These are phyloP conservation scores for Saccharomycopsis fodiens DNA, from an alignment of 805 yeast species.

Conservation along the genomic window DNA sequence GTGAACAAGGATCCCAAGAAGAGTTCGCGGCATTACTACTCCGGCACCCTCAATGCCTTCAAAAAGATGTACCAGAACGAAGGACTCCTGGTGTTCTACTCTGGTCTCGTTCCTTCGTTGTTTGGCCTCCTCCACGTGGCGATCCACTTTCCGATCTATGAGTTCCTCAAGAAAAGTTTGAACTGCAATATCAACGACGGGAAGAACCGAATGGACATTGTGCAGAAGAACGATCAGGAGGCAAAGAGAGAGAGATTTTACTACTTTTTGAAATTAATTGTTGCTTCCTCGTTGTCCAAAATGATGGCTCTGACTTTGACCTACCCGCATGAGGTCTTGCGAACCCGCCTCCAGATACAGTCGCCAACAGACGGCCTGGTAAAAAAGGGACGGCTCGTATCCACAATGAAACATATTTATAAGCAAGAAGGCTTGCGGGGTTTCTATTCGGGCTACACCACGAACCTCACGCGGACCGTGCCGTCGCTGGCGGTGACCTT, in stretches of 20 bases:
- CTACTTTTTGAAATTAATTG: conserved; percentile 37
- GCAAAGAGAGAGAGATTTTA: conserved; percentile 22
- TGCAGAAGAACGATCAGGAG: conserved; percentile 18
- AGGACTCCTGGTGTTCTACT: conserved; percentile 74
- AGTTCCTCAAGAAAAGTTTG: conserved; percentile 57
- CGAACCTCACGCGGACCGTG: conserved; percentile 82
- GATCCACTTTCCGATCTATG: conserved; percentile 92
- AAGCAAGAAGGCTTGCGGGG: conserved; percentile 69
- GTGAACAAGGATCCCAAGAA: conserved; percentile 27
- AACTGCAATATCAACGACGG: conserved; percentile 25
- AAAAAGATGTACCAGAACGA: conserved; percentile 68
- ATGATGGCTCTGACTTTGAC: conserved; percentile 85
- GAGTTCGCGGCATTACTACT: conserved; percentile 38
- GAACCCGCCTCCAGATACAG: conserved; percentile 80
- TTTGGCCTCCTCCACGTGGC: conserved; percentile 92
- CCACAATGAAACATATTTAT: conserved; percentile 37
- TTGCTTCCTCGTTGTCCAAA: conserved; percentile 75
- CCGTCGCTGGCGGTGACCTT: conserved; percentile 96
- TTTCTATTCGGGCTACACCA: conserved; percentile 82
- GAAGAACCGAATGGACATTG: conserved; percentile 22
- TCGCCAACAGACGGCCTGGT: not conserved
- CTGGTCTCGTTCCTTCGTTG: conserved; percentile 85
- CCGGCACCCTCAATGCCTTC: conserved; percentile 80
- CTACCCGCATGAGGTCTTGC: conserved; percentile 90
- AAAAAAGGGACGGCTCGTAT: conserved; percentile 14